Base-by-base conservation (phyloP, 2,329 filamentous ascomycete genomes). In the Phaeosphaeriaceae sp. region DNA sequence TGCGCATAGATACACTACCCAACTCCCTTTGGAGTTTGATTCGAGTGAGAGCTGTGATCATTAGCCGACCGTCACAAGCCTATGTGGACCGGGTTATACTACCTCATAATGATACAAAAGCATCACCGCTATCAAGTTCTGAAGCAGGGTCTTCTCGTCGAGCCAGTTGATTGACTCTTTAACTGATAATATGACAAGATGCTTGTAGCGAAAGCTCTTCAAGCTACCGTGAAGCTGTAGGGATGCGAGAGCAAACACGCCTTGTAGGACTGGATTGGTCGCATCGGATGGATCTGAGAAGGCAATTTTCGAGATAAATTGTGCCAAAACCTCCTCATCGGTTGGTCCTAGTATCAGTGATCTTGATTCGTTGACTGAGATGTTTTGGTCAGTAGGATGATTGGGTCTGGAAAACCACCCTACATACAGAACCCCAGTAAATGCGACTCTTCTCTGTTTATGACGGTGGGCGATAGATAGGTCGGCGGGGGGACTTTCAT, bases 51-150 rank as follows among this genome's bases (percentile, higher is more conserved):
- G 38, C 49, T 52, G 30, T 21, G 12, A 48, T 41, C 15, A 35
- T 48, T 35, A 48, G 48, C 39, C 37, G 29, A 52, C 34, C n/a
- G 30, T 28, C 13, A 5, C 23, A 38, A 32, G 20, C n/a, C 21
- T 38, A 37, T 37, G 28, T 17, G 23, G 37, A 43, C 21, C 33
- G 34, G 26, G 33, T 9, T 40, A 39, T 30, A 40, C 16, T 46
- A 56, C 46, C 34, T 56, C 49, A 34, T 52, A 52, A 42, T 56
- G 49, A 48, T 56, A 56, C 29, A 56, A 45, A 21, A 56, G 49
- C 49, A 56, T 56, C 32, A 37, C 44, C 23, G 45, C 49, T 1
- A 52, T 42, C 38, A 56, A 39, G 28, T 56, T 56, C 30, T 50
- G 35, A 30, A 56, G 52, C 42, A 56, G 39, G 12, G 52, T 42